Evolutionary conservation across 1,284 basidiomycete species (phyloP).

Genomic region (Microstroma glucosiphilum): DNA sequence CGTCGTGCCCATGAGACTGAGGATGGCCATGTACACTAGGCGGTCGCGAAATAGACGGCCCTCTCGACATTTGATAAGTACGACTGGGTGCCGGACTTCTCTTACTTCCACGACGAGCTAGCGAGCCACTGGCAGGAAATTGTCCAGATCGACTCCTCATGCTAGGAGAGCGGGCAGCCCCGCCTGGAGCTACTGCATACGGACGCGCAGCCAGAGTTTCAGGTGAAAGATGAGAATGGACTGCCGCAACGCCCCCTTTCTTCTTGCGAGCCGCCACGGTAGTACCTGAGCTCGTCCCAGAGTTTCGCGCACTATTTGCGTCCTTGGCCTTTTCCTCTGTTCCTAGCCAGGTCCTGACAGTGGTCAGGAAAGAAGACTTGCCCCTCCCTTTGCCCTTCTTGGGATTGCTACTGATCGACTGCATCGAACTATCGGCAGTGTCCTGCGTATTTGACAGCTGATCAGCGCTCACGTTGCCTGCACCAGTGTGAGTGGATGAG

Average conservation of each 20-base stretch:
- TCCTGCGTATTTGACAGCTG: not conserved
- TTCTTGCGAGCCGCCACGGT: conserved; percentile 62
- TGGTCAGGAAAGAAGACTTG: conserved; percentile 34
- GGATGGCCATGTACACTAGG: conserved; percentile 2
- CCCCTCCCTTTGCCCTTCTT: conserved; percentile 20
- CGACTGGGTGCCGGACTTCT: conserved; percentile 7
- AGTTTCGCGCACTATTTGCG: conserved; percentile 58
- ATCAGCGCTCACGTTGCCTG: conserved; percentile 5
- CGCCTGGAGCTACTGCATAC: conserved; percentile 3
- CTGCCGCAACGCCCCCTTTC: conserved; percentile 56
- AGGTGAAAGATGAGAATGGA: too few relatives aligned
- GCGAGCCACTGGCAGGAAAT: not conserved
- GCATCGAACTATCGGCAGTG: not conserved
- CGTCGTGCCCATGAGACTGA: conserved; percentile 7
- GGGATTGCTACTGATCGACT: conserved; percentile 17
- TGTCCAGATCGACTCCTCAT: not conserved
- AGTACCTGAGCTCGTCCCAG: conserved; percentile 72
- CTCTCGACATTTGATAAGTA: not conserved
- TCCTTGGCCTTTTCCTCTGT: conserved; percentile 65
- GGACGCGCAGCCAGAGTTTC: not conserved
- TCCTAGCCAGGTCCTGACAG: conserved; percentile 75
- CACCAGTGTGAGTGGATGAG: conserved; percentile 25
- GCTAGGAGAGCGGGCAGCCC: not conserved
- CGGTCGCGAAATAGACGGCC: too few relatives aligned
- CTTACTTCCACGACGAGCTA: conserved; percentile 10